phyloP scores from a whole-genome alignment of 345 rosid genomes.

The Aurinia saxatilis region DNA sequence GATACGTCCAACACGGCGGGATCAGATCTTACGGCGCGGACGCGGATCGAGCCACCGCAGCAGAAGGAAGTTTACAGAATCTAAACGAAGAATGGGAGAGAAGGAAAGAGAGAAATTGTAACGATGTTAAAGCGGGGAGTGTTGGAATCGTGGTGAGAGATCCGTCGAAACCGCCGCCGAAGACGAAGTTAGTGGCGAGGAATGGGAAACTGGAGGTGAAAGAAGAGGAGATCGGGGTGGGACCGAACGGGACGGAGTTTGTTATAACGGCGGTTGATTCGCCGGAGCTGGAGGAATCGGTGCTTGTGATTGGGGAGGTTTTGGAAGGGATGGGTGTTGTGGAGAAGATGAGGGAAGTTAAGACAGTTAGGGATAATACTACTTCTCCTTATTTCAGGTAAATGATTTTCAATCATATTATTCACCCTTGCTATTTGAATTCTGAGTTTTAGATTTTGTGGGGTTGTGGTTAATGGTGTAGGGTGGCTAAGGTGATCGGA shows the following conservation, averaged over 20 bases:
- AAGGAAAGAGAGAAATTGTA: constrained; percentile 30
- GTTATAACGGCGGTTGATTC: constrained; percentile 62
- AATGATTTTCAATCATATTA: not conserved
- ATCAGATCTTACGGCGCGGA: constrained; percentile 83
- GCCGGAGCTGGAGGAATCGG: constrained; percentile 71
- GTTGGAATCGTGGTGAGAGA: constrained; percentile 74
- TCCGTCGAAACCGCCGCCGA: constrained; percentile 73
- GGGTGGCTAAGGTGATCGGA: constrained; percentile 81
- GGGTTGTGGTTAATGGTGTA: constrained; percentile 21
- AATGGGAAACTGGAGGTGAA: constrained; percentile 67
- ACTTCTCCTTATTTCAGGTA: constrained; percentile 86
- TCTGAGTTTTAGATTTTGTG: not conserved
- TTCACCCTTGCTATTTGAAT: constrained; percentile 12
- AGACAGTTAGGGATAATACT: constrained; percentile 77
- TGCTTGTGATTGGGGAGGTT: constrained; percentile 69
- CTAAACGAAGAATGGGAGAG: constrained; percentile 63
- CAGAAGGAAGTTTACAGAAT: constrained; percentile 38
- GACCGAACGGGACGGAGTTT: constrained; percentile 79
- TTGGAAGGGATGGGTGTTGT: constrained; percentile 73
- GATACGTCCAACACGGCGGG: constrained; percentile 79
- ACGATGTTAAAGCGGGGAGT: constrained; percentile 49
- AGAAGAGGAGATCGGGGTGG: constrained; percentile 51
- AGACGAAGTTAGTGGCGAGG: constrained; percentile 67
- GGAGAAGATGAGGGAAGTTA: constrained; percentile 54
- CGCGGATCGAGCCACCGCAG: constrained; percentile 63